phyloP scores from a whole-genome alignment of 768 basidiomycete species.

The Hygrocybe coccinea region DNA sequence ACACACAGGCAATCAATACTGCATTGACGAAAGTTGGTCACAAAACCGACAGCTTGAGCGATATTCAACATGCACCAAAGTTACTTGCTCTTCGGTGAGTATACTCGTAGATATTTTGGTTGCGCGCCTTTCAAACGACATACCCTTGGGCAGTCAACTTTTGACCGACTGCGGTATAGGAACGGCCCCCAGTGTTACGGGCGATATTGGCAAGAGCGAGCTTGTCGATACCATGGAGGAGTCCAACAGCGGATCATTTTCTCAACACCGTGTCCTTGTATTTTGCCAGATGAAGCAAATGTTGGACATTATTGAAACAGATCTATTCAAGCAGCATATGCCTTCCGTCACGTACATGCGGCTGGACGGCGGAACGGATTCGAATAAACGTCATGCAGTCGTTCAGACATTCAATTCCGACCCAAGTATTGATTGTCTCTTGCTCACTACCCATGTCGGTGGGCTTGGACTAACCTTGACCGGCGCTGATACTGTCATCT shows the following conservation, averaged over 20 bases:
- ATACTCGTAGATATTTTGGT: not conserved
- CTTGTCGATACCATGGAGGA: constrained; percentile 55
- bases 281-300: constrained; percentile 99
- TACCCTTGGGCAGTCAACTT: constrained; percentile 63
- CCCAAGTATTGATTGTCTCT: constrained; percentile 92
- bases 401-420: constrained; percentile 98
- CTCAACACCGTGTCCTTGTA: constrained; percentile 97
- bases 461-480: constrained; percentile 94
- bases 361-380: constrained; percentile 87
- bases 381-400: constrained; percentile 90
- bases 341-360: constrained; percentile 98
- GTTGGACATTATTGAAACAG: constrained; percentile 94
- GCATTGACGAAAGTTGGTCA: constrained; percentile 55
- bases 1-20: constrained; percentile 51
- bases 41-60: constrained; percentile 48
- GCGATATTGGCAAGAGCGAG: constrained; percentile 65
- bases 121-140: constrained; percentile 1
- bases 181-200: constrained; percentile 32
- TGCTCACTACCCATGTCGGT: constrained; percentile 95
- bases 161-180: constrained; percentile 94
- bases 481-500: constrained; percentile 98
- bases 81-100: constrained; percentile 82
- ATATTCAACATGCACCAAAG: constrained; percentile 92
- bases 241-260: constrained; percentile 55
- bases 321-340: constrained; percentile 88